phyloP scores from a whole-genome alignment of 2,329 filamentous ascomycete species.

The Fusarium chaquense region DNA sequence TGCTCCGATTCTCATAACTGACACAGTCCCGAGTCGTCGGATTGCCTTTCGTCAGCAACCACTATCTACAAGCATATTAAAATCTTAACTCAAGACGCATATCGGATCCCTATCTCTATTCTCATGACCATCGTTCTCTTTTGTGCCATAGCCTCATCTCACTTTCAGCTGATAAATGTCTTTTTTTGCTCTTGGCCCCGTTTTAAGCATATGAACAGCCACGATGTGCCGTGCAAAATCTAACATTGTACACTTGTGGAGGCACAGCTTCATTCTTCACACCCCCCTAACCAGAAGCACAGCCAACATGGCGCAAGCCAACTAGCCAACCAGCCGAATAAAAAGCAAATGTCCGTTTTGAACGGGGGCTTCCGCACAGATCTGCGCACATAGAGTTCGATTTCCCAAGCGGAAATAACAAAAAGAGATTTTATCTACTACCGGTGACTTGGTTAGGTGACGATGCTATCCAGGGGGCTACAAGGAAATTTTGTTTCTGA shows the following conservation, averaged over 20 bases:
- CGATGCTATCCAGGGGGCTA: neutral
- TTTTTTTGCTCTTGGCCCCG: constrained; percentile 18
- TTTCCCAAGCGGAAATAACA: neutral
- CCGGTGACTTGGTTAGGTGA: neutral
- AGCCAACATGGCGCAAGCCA: constrained; percentile 12
- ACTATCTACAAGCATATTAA: neutral
- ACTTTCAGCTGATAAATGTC: neutral
- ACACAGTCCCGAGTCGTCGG: neutral
- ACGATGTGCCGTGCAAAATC: neutral
- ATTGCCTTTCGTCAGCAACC: neutral
- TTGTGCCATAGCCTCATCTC: neutral
- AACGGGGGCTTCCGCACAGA: constrained; percentile 1
- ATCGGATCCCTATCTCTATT: constrained; percentile 4
- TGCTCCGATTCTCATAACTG: neutral
- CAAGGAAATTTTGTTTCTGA: neutral
- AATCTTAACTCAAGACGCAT: neutral
- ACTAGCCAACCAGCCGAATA: neutral
- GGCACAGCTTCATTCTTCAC: constrained; percentile 8
- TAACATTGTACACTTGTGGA: constrained; percentile 2
- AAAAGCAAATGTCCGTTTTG: constrained; percentile 15
- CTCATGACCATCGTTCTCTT: constrained; percentile 15
- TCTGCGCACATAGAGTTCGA: no score
- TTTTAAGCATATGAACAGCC: constrained; percentile 27
- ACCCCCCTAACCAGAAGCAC: constrained; percentile 4
- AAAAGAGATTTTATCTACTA: neutral